Percentiles rank a stretch among this genome's conserved stretches.
Evolutionary conservation across 805 yeast genomes (phyloP).

Genomic region (Saccharomycopsis guyanensis): DNA sequence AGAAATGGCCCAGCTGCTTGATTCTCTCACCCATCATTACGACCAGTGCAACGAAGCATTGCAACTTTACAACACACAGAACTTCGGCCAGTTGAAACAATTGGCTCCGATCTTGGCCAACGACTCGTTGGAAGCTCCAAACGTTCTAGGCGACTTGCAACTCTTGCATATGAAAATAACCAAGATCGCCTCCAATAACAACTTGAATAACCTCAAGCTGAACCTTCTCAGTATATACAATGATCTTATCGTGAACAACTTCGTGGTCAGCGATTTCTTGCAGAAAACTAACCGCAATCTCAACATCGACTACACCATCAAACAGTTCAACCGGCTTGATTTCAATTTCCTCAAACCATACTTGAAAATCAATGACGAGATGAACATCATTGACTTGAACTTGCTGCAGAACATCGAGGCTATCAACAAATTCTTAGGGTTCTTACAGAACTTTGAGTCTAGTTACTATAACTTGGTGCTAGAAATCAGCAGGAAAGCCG

Average conservation of each 20-base stretch:
- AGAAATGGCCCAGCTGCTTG: conserved; percentile 20
- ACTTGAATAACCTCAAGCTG: conserved; percentile 5
- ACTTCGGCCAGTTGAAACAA: conserved; percentile 6
- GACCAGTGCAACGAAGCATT: conserved; percentile 19
- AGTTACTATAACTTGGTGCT: conserved; percentile 14
- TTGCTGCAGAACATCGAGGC: conserved; percentile 5
- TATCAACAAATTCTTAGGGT: conserved; percentile 6
- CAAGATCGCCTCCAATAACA: conserved; percentile 6
- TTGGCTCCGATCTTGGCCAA: conserved; percentile 11
- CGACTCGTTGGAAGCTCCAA: conserved; percentile 19
- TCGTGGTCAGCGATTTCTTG: conserved; percentile 19
- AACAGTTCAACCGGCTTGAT: conserved; percentile 10
- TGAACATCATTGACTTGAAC: conserved; percentile 8
- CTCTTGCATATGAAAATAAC: conserved; percentile 14
- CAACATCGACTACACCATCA: conserved; percentile 15
- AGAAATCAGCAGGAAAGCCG: conserved; percentile 8
- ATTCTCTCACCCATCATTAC: conserved; percentile 18
- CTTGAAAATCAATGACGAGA: conserved; percentile 3
- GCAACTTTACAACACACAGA: neutral
- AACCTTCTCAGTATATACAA: conserved; percentile 15
- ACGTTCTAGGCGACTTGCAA: conserved; percentile 16
- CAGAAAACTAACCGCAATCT: conserved; percentile 17
- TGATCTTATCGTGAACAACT: conserved; percentile 19
- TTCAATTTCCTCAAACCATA: conserved; percentile 16
- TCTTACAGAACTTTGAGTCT: conserved; percentile 15